Base-by-base conservation (phyloP, 2,329 filamentous ascomycete species). In the Lachnellula suecica region DNA sequence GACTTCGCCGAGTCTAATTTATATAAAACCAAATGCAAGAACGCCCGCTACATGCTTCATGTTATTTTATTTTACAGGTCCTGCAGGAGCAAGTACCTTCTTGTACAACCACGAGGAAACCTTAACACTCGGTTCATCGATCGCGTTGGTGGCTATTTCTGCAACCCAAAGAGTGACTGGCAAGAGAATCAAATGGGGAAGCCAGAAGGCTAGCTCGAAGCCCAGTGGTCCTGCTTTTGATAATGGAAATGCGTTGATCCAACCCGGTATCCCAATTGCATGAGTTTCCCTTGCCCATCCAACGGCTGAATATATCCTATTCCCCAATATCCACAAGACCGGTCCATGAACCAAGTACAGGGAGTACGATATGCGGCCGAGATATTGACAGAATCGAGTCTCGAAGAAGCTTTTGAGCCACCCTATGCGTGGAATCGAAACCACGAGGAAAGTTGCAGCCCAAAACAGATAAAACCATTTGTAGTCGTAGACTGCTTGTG, bases 381-480 rank as follows among this genome's bases (percentile, higher is more conserved):
- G 73, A 55, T 84, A 84, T 62, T 84, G 83, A 61, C 77, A 81
- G 60, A 83, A 77, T 17, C 71, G 70, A 0, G 71, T 72, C 65
- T 84, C 83, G 60, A 87, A 85, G 62, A 85, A 81, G 2, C 68
- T 56, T 66, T 77, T 79, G 15, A 86, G 71, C 76, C 76, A 79
- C 4, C 68, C 60, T n/a, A 88, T 74, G n/a, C 79, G 79, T 6
- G 80, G 79, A 2, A 82, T 70, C 0, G 77, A 74, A 1, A 78
- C 71, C 0, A 89, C 76, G 0, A 85, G 64, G 47, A 84, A 74
- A 22, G 74, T 71, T 1, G 84, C 75, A 1, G 82, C 83, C 71
- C 77, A 81, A 64, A 84, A 84, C 2, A 87, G 74, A 63, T 77
- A 87, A 68, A 87, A 87, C 83, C 83, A 87, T 66, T 87, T 87